Evolutionary conservation across 257 asterid genomes (phyloP).

Genomic region (Echites panduratus): DNA sequence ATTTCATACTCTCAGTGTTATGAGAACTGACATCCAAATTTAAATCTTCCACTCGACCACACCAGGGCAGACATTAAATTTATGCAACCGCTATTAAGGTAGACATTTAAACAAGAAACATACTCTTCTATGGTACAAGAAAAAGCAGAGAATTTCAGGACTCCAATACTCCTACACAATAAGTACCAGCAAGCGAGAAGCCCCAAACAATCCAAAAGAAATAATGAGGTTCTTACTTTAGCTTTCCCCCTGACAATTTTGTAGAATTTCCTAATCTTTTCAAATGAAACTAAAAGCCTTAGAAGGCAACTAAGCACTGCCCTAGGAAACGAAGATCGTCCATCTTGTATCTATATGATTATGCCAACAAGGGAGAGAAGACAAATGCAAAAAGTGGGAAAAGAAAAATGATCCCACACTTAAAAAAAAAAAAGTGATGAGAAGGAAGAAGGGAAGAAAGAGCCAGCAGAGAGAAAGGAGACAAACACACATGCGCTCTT

Average conservation of each 20-base stretch:
- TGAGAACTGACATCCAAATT: neutral
- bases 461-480: conserved; percentile 95
- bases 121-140: neutral
- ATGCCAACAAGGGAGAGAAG: conserved; percentile 1
- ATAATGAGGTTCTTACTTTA: neutral
- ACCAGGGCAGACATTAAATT: no score
- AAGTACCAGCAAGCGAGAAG: neutral
- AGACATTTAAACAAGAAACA: neutral
- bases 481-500: conserved; percentile 99
- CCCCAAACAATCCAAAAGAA: no score
- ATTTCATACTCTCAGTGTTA: neutral
- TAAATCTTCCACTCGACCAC: neutral
- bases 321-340: neutral
- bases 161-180: neutral
- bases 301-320: neutral
- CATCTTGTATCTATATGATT: neutral
- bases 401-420: conserved; percentile 15
- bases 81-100: no score
- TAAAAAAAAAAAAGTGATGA: conserved; percentile 25
- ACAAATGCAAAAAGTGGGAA: conserved; percentile 9
- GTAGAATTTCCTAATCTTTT: neutral
- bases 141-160: neutral
- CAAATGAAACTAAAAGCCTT: neutral
- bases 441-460: conserved; percentile 76
- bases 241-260: neutral